phyloP scores from a whole-genome alignment of 2,329 filamentous ascomycete species.

The Colletotrichum neosansevieriae region DNA sequence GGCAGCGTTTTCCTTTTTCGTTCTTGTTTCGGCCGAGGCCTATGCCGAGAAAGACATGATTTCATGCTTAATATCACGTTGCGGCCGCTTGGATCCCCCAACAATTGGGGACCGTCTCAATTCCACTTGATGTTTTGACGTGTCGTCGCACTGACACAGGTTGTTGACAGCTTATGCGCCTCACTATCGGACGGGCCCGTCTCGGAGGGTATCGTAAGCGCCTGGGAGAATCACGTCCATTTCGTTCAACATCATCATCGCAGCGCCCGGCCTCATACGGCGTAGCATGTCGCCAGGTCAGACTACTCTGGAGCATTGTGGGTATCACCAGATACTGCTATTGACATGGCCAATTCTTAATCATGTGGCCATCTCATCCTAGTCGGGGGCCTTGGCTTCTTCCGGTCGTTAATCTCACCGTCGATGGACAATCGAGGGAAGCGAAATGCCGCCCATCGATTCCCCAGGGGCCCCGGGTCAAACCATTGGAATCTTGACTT shows the following conservation, averaged over 20 bases:
- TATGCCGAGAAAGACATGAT: neutral
- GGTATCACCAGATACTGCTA: conserved; percentile 18
- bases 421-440: conserved; percentile 36
- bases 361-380: conserved; percentile 36
- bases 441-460: conserved; percentile 30
- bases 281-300: neutral
- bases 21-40: conserved; percentile 4
- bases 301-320: conserved; percentile 18
- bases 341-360: conserved; percentile 26
- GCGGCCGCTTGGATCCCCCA: neutral
- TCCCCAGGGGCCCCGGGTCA: neutral
- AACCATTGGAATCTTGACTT: conserved; percentile 11
- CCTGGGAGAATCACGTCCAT: neutral
- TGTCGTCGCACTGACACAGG: conserved; percentile 16
- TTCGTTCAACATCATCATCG: conserved; percentile 9
- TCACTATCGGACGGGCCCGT: conserved; percentile 8
- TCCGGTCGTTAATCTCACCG: conserved; percentile 39
- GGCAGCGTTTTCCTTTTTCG: neutral
- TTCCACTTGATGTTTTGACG: conserved; percentile 7
- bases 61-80: neutral
- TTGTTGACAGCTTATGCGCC: conserved; percentile 8
- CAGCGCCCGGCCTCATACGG: neutral
- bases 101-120: neutral
- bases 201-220: conserved; percentile 11
- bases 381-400: conserved; percentile 20